Evolutionary conservation across 2,329 filamentous ascomycete genomes (phyloP).

Genomic region (Clarireedia hainanense): DNA sequence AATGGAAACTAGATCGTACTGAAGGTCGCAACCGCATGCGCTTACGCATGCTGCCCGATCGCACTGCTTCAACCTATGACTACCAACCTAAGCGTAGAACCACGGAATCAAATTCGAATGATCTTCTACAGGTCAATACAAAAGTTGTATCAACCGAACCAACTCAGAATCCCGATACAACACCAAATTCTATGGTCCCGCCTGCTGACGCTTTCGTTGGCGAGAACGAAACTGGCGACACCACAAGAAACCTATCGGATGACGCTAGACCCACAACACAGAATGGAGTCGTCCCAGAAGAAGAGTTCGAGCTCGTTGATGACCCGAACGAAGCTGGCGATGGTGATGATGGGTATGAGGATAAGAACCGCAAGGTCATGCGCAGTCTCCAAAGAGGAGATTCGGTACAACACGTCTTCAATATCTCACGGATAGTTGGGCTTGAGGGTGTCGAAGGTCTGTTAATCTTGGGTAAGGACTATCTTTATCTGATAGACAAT

Average conservation of each 20-base stretch:
- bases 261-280: slow-evolving; percentile 13
- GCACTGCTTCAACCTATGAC: slow-evolving; percentile 56
- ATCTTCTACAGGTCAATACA: slow-evolving; percentile 29
- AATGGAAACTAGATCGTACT: slow-evolving; percentile 92
- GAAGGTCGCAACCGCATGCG: slow-evolving; percentile 96
- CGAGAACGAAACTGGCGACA: slow-evolving; percentile 11
- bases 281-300: slow-evolving; percentile 46
- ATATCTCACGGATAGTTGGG: slow-evolving; percentile 88
- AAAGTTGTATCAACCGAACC: slow-evolving; percentile 12
- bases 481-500: slow-evolving; percentile 90
- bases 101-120: slow-evolving; percentile 35
- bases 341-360: slow-evolving; percentile 71
- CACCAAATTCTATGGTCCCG: slow-evolving; percentile 10
- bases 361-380: slow-evolving; percentile 98
- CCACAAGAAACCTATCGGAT: slow-evolving; percentile 10
- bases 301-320: slow-evolving; percentile 93
- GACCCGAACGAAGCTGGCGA: slow-evolving; percentile 85
- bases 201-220: slow-evolving; percentile 10
- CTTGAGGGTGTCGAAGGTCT: slow-evolving; percentile 91
- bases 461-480: slow-evolving; percentile 84
- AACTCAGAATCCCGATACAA: slow-evolving; percentile 10
- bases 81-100: slow-evolving; percentile 78
- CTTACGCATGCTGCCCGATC: slow-evolving; percentile 75
- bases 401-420: slow-evolving; percentile 87
- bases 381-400: slow-evolving; percentile 84